These are phyloP conservation scores for Suaeda aralocaspica DNA, from an alignment of 148 eudicot genomes.

Conservation along the genomic window DNA sequence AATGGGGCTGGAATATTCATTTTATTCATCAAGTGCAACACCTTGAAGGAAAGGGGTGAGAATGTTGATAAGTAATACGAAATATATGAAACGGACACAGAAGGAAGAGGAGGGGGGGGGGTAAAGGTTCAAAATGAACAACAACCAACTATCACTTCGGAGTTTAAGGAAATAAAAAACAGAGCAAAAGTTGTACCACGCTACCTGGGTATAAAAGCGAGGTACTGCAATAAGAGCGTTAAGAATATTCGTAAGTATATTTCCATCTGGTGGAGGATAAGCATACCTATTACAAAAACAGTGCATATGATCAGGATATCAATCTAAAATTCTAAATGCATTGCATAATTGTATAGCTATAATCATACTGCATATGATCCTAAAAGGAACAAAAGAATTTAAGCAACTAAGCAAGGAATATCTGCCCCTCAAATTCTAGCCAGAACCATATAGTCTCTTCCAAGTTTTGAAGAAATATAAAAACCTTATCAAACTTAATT, in stretches of 20 bases:
- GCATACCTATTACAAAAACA: conserved; percentile 55
- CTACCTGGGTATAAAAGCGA: conserved; percentile 91
- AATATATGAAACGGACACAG: not conserved
- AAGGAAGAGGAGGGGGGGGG: too few species aligned
- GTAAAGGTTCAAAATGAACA: conserved; percentile 6
- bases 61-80: not conserved
- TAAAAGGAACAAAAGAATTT: not conserved
- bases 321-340: too few species aligned
- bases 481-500: not conserved
- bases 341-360: too few species aligned
- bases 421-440: not conserved
- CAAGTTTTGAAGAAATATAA: not conserved
- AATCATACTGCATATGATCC: not conserved
- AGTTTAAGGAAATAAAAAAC: not conserved
- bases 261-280: conserved; percentile 93
- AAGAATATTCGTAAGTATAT: conserved; percentile 82
- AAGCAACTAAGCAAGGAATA: not conserved
- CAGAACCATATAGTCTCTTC: not conserved
- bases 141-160: not conserved
- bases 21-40: conserved; percentile 96
- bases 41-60: conserved; percentile 33
- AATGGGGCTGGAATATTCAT: conserved; percentile 99
- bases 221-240: conserved; percentile 98
- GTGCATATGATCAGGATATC: conserved; percentile 10
- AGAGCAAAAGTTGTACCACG: not conserved